These are phyloP conservation scores for Pseudozyma pruni DNA, from an alignment of 1,284 basidiomycete species.

Conservation along the genomic window DNA sequence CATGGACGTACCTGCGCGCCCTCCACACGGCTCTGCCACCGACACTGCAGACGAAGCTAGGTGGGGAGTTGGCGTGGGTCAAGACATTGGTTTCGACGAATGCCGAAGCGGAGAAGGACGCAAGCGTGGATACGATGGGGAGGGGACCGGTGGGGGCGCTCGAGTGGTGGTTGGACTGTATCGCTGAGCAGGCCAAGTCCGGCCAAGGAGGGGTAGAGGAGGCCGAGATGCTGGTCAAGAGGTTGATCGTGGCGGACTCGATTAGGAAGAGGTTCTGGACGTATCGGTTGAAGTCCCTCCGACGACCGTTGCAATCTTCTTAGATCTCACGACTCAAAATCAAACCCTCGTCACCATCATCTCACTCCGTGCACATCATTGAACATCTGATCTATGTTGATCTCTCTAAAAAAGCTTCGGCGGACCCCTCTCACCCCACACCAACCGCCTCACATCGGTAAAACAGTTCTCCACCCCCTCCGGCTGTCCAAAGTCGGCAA, in stretches of 20 bases:
- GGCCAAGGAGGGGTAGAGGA: slow-evolving; percentile 1
- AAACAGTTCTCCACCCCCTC: slow-evolving; percentile 24
- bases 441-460: slow-evolving; percentile 7
- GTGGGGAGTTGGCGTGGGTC: slow-evolving; percentile 8
- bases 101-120: slow-evolving; percentile 29
- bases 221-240: slow-evolving; percentile 23
- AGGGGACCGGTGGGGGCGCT: slow-evolving; percentile 43
- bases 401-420: slow-evolving; percentile 19
- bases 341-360: background rate
- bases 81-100: slow-evolving; percentile 24
- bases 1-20: slow-evolving; percentile 64
- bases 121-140: slow-evolving; percentile 38
- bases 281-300: slow-evolving; percentile 29
- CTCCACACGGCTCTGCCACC: slow-evolving; percentile 14
- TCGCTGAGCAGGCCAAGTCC: slow-evolving; percentile 2
- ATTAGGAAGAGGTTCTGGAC: slow-evolving; percentile 48
- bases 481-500: slow-evolving; percentile 35
- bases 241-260: slow-evolving; percentile 47
- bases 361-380: no score
- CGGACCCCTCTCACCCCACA: slow-evolving; percentile 30
- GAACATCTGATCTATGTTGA: background rate
- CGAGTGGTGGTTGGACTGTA: slow-evolving; percentile 58
- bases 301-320: slow-evolving; percentile 1
- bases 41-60: background rate
- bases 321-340: no score